Base-by-base conservation (phyloP, 179 eudicot genomes). In the Dionaea muscipula region DNA sequence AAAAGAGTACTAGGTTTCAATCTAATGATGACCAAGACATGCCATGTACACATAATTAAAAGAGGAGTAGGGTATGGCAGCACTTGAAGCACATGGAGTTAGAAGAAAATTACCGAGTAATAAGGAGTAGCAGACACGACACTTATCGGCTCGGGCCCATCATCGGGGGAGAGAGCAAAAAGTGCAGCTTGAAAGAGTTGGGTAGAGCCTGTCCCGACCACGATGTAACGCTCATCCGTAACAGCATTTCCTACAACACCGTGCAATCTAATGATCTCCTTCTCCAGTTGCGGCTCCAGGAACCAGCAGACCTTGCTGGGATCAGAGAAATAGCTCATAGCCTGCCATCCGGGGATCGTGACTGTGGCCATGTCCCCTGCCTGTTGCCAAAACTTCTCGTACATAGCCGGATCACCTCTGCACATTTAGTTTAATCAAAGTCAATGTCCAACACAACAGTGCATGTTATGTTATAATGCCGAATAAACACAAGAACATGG, bases 331-430 rank as follows among this genome's bases (percentile, higher is more conserved):
- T 91, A 91, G 63, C 98, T 91, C 58, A 84, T 79, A 40, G 68
- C 74, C 44, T 80, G 82, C 88, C 94, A 84, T 8, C 95, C 96
- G 20, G 82, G 52, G 47, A 85, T 84, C 51, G 71, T 70, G 24
- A 84, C 68, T 13, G 83, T 70, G 16, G 86, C 67, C 46, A 73
- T 75, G 64, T 81, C 85, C 31, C 94, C 85, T 24, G 75, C 72
- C 50, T 78, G 69, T 57, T 64, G 71, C 98, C 98, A 91, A 56
- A 69, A 82, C 47, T 47, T 62, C 78, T 87, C 94, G 45, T 87
- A 87, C 96, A 87, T 84, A 62, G 93, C 87, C 23, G 98, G 96
- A 73, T 91, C 95, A 1, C 95, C 98, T 61, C 98, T 91, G 76
- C 36, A 70, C 23, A 28, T 28, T 17, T 20, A 35, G 9, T 28